phyloP scores from a whole-genome alignment of 768 basidiomycete species.

The Lactifluus subvellereus region DNA sequence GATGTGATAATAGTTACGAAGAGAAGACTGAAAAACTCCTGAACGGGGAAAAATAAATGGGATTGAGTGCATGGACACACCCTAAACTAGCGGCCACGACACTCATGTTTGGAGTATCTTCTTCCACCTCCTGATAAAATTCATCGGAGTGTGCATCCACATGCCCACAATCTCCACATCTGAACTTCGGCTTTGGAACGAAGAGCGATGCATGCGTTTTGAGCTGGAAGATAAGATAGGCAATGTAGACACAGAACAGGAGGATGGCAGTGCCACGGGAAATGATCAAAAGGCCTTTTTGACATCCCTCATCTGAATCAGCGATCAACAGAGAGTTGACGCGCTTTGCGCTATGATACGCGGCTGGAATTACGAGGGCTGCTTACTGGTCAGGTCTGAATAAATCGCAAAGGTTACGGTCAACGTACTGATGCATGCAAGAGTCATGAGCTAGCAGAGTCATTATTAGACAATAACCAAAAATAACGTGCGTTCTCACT shows the following conservation, averaged over 20 bases:
- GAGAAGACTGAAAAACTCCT: conserved; percentile 46
- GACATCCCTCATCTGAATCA: conserved; percentile 25
- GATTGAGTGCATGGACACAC: conserved; percentile 28
- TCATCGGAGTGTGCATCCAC: not conserved
- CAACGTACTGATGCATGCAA: conserved; percentile 74
- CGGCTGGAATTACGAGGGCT: conserved; percentile 88
- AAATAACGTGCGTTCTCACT: conserved; percentile 3
- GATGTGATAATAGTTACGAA: conserved; percentile 73
- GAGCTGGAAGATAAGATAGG: conserved; percentile 35
- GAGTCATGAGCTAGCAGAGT: conserved; percentile 61
- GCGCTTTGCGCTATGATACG: conserved; percentile 53
- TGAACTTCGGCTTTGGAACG: conserved; percentile 23
- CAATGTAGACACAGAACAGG: conserved; percentile 65
- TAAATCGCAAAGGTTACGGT: not conserved
- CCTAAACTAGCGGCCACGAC: conserved; percentile 54
- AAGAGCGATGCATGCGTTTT: conserved; percentile 67
- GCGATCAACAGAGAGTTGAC: conserved; percentile 8
- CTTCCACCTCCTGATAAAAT: conserved; percentile 30
- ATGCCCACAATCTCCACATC: conserved; percentile 32
- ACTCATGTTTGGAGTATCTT: conserved; percentile 56
- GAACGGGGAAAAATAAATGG: conserved; percentile 1
- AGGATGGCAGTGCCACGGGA: conserved; percentile 78
- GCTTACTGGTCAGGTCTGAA: not conserved
- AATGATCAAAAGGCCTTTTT: conserved; percentile 57
- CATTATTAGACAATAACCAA: conserved; percentile 1